A percentile compares a stretch with the other conserved stretches of the same genome.
These are phyloP conservation scores for Trichopus zeylanicus DNA, from an alignment of 116 monocot genomes.

Conservation along the genomic window DNA sequence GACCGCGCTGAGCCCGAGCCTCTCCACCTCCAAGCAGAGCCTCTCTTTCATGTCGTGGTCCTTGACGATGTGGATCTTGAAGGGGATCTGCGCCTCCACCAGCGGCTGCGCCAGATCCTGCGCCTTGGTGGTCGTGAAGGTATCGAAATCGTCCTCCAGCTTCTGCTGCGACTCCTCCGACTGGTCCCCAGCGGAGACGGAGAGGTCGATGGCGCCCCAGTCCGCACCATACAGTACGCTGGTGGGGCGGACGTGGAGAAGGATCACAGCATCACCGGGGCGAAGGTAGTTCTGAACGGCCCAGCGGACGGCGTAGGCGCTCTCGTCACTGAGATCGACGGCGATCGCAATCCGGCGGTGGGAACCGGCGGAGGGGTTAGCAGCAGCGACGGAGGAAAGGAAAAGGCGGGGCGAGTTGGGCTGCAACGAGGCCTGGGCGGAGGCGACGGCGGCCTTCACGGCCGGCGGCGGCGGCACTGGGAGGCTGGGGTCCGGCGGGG, in stretches of 20 bases:
- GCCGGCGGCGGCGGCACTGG: background rate
- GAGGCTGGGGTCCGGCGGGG: background rate
- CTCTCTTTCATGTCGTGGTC: constrained; percentile 94
- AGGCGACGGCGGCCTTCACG: constrained; percentile 6
- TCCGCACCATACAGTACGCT: constrained; percentile 85
- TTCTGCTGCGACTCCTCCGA: constrained; percentile 44
- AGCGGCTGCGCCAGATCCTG: constrained; percentile 66
- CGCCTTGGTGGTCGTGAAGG: constrained; percentile 58
- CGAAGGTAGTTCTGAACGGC: constrained; percentile 88
- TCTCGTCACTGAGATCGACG: constrained; percentile 81
- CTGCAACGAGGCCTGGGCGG: constrained; percentile 31
- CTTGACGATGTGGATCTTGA: constrained; percentile 85
- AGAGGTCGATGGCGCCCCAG: constrained; percentile 69
- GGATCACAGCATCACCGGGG: constrained; percentile 77
- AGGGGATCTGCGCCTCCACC: constrained; percentile 56
- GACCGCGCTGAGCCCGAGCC: constrained; percentile 65
- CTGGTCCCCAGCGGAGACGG: constrained; percentile 7
- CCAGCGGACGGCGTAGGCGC: constrained; percentile 78
- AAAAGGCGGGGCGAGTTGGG: constrained; percentile 56
- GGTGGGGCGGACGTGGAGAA: constrained; percentile 73
- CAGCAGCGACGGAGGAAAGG: constrained; percentile 37
- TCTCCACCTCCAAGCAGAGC: constrained; percentile 79
- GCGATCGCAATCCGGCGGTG: constrained; percentile 87
- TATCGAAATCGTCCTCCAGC: constrained; percentile 63
- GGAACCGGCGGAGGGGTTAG: constrained; percentile 14